Conservation (phyloP, 2,329 filamentous ascomycete species). For the Lecanicillium sp. region DNA sequence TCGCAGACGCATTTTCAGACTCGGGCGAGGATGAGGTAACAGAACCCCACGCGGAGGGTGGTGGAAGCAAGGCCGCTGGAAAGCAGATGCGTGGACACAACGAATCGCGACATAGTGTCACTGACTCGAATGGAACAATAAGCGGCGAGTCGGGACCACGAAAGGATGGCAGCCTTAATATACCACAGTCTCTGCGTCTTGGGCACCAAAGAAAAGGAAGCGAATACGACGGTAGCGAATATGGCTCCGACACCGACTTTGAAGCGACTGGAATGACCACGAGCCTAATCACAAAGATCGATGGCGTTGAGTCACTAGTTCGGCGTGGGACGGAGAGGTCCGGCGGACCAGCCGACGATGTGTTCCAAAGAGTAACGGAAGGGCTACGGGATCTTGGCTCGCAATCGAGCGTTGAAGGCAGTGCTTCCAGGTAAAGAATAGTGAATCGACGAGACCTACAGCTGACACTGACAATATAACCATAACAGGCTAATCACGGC, state of each 20-base stretch:
- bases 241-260: constrained; percentile 63
- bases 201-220: constrained; percentile 45
- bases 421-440: constrained; percentile 55
- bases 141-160: constrained; percentile 15
- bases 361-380: constrained; percentile 61
- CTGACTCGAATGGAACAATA: constrained; percentile 5
- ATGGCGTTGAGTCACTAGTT: constrained; percentile 63
- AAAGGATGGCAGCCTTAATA: constrained; percentile 32
- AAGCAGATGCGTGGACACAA: too few relatives aligned
- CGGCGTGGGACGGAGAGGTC: constrained; percentile 58
- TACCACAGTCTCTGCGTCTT: constrained; percentile 34
- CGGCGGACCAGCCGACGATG: constrained; percentile 54
- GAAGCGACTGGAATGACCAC: constrained; percentile 60
- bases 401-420: constrained; percentile 63
- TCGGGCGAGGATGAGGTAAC: constrained; percentile 53
- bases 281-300: constrained; percentile 60
- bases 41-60: constrained; percentile 27
- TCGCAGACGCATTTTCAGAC: constrained; percentile 64
- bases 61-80: too few relatives aligned
- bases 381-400: constrained; percentile 64
- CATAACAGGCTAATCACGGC: constrained; percentile 59
- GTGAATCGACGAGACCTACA: neutral
- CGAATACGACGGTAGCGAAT: constrained; percentile 66
- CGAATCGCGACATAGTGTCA: constrained; percentile 10
- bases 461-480: neutral